These are phyloP conservation scores for Kickxella alabastrina DNA, from an alignment of 192 early-diverging fungal species.

Conservation along the genomic window DNA sequence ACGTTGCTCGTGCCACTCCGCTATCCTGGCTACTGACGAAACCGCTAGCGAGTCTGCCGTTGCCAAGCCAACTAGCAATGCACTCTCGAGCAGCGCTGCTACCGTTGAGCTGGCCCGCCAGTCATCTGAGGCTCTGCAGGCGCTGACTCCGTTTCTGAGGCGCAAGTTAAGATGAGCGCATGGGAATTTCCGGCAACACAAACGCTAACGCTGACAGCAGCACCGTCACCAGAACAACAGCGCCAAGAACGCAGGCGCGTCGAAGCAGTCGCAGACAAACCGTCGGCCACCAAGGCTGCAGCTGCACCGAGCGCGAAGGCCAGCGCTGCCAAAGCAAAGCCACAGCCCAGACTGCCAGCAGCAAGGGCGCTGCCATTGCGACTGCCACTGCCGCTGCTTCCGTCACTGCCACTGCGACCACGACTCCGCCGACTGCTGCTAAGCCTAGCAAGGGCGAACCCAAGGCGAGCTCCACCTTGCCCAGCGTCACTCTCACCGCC, in stretches of 20 bases:
- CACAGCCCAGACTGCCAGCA: not conserved
- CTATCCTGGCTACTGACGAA: too few species aligned
- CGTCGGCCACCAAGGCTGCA: not conserved
- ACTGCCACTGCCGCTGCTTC: constrained; percentile 1
- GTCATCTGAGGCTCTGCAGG: too few species aligned
- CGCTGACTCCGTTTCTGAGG: too few species aligned
- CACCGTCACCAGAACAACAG: not conserved
- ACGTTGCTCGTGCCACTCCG: too few species aligned
- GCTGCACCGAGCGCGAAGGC: not conserved
- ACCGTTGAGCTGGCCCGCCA: too few species aligned
- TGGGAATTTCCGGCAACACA: too few species aligned
- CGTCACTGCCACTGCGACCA: not conserved
- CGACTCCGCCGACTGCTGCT: not conserved
- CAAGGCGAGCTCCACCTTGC: not conserved
- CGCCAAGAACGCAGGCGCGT: not conserved
- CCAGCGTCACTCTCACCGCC: not conserved
- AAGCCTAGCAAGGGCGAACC: too few species aligned
- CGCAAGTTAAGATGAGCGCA: too few species aligned
- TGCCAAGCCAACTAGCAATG: not conserved
- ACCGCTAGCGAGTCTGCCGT: not conserved
- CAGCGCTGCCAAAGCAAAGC: not conserved
- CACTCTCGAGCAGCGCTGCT: too few species aligned
- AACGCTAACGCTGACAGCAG: too few species aligned
- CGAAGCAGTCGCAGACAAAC: not conserved
- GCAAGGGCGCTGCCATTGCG: not conserved